Evolutionary conservation across 768 basidiomycete genomes (phyloP).

Genomic region (Boletus vinaceobasis): DNA sequence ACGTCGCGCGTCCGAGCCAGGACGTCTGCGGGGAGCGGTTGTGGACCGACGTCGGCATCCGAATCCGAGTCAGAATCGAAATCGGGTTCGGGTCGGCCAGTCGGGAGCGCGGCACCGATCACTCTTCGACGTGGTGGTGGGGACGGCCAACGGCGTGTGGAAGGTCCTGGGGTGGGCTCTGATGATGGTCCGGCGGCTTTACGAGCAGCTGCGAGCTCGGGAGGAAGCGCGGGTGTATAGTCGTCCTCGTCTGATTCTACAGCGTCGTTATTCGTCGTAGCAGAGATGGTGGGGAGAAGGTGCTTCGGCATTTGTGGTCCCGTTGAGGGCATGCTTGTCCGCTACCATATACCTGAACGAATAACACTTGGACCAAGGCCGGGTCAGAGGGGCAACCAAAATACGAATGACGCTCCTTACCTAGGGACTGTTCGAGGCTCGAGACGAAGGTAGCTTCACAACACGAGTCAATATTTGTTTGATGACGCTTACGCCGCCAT

Average conservation of each 20-base stretch:
- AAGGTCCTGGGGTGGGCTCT: conserved; percentile 18
- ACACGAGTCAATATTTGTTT: background rate
- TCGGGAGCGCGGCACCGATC: conserved; percentile 54
- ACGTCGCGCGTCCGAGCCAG: conserved; percentile 36
- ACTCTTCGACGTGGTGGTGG: conserved; percentile 31
- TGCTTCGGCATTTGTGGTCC: conserved; percentile 58
- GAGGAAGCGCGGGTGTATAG: conserved; percentile 71
- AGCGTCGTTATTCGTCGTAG: conserved; percentile 25
- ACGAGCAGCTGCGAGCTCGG: conserved; percentile 54
- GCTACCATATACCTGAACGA: background rate
- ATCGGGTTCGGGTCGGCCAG: conserved; percentile 29
- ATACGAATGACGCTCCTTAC: background rate
- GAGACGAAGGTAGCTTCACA: background rate
- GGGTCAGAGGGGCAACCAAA: background rate
- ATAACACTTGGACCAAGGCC: background rate
- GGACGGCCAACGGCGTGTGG: conserved; percentile 20
- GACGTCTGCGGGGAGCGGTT: conserved; percentile 55
- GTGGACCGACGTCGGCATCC: conserved; percentile 84
- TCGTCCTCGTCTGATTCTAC: conserved; percentile 53
- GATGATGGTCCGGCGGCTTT: conserved; percentile 29
- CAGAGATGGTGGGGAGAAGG: conserved; percentile 28
- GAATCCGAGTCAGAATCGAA: conserved; percentile 47
- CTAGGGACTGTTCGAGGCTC: background rate
- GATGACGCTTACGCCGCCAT: background rate
- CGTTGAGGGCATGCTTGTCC: conserved; percentile 44